These are phyloP conservation scores for Bacidia rubella DNA, from an alignment of 495 filamentous ascomycete species.

Conservation along the genomic window DNA sequence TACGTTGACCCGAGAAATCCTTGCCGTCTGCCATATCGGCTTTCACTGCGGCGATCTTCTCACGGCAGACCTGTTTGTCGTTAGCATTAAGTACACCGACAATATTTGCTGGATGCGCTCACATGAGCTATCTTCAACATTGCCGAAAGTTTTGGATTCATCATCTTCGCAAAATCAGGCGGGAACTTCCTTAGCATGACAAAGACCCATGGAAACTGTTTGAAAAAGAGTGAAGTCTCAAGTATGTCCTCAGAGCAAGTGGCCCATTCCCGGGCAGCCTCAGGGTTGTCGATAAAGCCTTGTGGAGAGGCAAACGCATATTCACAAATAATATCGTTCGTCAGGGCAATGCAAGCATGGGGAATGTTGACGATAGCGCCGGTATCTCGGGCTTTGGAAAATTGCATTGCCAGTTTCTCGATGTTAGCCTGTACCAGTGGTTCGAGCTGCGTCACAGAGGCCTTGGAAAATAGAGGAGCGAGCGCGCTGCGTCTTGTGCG, in stretches of 20 bases:
- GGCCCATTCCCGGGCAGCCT: conserved; percentile 11
- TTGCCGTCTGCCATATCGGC: conserved; percentile 3
- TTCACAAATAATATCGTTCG: conserved; percentile 19
- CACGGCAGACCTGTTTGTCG: conserved; percentile 4
- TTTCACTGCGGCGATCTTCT: conserved; percentile 6
- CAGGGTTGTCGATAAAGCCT: conserved; percentile 9
- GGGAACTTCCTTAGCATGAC: conserved; percentile 12
- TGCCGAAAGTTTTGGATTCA: conserved; percentile 7
- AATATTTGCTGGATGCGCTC: background rate
- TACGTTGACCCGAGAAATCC: conserved; percentile 6
- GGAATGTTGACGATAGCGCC: conserved; percentile 24
- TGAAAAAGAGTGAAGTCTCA: conserved; percentile 26
- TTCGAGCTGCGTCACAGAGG: conserved; percentile 12
- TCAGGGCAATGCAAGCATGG: conserved; percentile 28
- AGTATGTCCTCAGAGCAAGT: conserved; percentile 6
- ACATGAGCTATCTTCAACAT: background rate
- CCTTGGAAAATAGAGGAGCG: conserved; percentile 29
- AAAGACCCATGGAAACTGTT: conserved; percentile 18
- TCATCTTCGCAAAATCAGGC: conserved; percentile 1
- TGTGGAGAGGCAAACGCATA: conserved; percentile 14
- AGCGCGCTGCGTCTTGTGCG: conserved; percentile 22
- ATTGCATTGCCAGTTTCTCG: conserved; percentile 8
- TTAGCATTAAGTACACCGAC: background rate
- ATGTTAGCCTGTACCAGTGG: conserved; percentile 12
- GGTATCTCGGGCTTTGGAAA: conserved; percentile 6